phyloP scores from a whole-genome alignment of 352 stramenopile genomes.

The Phytophthora sp. region DNA sequence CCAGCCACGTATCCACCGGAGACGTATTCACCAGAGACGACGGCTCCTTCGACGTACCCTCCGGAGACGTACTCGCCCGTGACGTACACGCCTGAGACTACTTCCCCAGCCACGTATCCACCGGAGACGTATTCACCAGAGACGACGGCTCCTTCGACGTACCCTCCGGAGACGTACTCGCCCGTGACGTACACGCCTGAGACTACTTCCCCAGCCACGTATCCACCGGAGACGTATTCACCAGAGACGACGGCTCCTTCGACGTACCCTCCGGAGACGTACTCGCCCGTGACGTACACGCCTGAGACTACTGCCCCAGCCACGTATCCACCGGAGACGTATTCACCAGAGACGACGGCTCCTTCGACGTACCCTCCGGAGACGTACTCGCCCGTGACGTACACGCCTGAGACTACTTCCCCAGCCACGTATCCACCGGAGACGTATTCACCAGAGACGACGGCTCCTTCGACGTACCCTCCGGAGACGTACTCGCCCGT shows the following conservation, averaged over 20 bases:
- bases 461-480: background rate
- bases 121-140: slow-evolving; percentile 13
- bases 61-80: too few relatives aligned
- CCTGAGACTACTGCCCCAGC: background rate
- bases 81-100: slow-evolving; percentile 16
- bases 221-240: background rate
- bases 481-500: too few relatives aligned
- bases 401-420: background rate
- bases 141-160: slow-evolving; percentile 5
- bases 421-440: background rate
- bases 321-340: background rate
- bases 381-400: too few relatives aligned
- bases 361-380: background rate
- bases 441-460: background rate
- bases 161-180: background rate
- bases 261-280: background rate
- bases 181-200: background rate
- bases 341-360: background rate
- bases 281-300: too few relatives aligned
- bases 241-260: background rate
- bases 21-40: slow-evolving; percentile 11
- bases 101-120: background rate
- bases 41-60: background rate
- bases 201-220: background rate
- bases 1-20: background rate